A percentile compares a stretch with the other conserved stretches of the same genome.
phyloP scores from a whole-genome alignment of 106 monocot species.

The Acanthochlamys bracteata region DNA sequence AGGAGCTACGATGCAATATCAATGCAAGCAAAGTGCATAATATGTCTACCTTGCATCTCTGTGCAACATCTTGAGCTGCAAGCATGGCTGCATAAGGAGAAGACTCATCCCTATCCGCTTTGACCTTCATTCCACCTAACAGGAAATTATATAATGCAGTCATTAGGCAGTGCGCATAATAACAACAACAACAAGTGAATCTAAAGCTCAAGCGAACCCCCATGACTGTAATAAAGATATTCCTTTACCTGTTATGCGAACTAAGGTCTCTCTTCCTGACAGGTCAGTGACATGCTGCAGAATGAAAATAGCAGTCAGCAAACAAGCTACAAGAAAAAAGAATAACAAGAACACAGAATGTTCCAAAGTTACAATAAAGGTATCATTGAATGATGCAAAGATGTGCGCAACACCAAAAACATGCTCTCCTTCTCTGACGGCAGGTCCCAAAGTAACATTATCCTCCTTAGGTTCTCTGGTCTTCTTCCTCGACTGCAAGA shows the following conservation, averaged over 20 bases:
- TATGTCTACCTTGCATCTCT: constrained; percentile 43
- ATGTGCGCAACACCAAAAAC: constrained; percentile 88
- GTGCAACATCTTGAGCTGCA: constrained; percentile 72
- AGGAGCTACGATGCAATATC: background rate
- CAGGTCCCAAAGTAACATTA: constrained; percentile 76
- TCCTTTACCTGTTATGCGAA: constrained; percentile 51
- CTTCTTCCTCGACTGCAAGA: constrained; percentile 70
- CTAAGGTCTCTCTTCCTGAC: constrained; percentile 61
- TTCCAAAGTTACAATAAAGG: constrained; percentile 59
- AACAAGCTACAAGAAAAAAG: background rate
- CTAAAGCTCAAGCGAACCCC: too few relatives aligned
- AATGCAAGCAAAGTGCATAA: background rate
- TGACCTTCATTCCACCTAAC: constrained; percentile 79
- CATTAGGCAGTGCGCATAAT: too few relatives aligned
- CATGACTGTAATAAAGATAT: too few relatives aligned
- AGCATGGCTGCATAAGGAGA: constrained; percentile 82
- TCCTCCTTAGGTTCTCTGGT: constrained; percentile 88
- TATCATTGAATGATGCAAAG: constrained; percentile 91
- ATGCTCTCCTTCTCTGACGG: constrained; percentile 72
- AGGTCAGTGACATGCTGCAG: constrained; percentile 69
- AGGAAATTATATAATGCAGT: background rate
- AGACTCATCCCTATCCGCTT: constrained; percentile 70
- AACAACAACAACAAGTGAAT: background rate
- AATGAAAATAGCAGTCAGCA: background rate
- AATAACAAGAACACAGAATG: background rate